These are phyloP conservation scores for Suillus sp. DNA, from an alignment of 768 basidiomycete species.

Conservation along the genomic window DNA sequence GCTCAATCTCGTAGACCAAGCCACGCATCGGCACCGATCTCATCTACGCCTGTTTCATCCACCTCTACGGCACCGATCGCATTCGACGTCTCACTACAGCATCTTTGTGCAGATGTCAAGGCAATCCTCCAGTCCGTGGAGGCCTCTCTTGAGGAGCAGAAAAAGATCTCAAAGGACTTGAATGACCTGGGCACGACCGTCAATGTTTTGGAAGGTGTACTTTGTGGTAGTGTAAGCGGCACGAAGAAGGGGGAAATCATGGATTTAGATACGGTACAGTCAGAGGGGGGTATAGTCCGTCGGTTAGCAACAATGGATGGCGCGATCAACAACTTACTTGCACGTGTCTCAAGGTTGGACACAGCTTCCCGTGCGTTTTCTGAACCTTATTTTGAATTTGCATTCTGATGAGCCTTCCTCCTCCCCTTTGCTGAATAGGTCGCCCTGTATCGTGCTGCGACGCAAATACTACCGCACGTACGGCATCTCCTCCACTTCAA, in stretches of 20 bases:
- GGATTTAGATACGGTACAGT: background rate
- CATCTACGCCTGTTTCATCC: background rate
- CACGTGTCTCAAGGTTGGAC: background rate
- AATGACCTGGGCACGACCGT: background rate
- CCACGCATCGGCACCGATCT: background rate
- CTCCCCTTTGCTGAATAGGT: background rate
- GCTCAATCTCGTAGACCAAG: background rate
- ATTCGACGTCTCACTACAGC: background rate
- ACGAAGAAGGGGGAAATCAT: background rate
- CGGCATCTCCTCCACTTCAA: background rate
- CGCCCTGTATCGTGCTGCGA: background rate
- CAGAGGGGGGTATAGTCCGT: background rate
- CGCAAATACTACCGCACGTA: background rate
- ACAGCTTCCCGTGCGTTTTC: background rate
- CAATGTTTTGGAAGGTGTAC: background rate
- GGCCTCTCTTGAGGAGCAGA: background rate
- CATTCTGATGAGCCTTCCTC: background rate
- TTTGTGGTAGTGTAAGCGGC: background rate
- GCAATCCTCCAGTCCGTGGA: background rate
- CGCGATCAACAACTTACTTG: background rate
- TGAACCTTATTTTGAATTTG: background rate
- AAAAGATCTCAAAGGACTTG: background rate
- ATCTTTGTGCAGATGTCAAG: background rate
- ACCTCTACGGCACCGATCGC: background rate
- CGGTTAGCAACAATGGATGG: background rate